phyloP scores from a whole-genome alignment of 148 eudicot genomes.

The Rhododendron simsii region DNA sequence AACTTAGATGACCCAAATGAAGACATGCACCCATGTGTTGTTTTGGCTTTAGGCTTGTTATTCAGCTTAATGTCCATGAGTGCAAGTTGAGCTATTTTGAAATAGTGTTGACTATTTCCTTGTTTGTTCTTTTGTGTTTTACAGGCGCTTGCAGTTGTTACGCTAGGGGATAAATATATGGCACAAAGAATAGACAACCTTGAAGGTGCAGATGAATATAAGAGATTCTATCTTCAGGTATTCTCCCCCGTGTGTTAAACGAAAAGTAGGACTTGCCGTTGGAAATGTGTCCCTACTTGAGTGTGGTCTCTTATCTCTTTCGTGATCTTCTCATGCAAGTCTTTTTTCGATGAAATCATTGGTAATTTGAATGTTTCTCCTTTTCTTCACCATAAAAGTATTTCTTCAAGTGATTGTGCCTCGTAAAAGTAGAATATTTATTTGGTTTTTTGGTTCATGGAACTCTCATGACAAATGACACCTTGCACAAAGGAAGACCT shows the following conservation, averaged over 20 bases:
- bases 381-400: neutral
- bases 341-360: neutral
- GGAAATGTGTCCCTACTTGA: neutral
- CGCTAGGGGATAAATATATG: conserved; percentile 95
- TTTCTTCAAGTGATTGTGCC: neutral
- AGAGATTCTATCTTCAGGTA: conserved; percentile 98
- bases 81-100: neutral
- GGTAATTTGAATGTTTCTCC: neutral
- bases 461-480: neutral
- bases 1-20: neutral
- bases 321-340: neutral
- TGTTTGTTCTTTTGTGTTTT: conserved; percentile 8
- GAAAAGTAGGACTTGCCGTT: neutral
- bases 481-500: neutral
- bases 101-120: neutral
- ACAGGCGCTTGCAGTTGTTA: conserved; percentile 92
- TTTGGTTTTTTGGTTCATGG: neutral
- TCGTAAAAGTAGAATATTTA: neutral
- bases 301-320: neutral
- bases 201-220: conserved; percentile 78
- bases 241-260: neutral
- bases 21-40: neutral
- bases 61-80: neutral
- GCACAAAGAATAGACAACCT: conserved; percentile 94
- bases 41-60: neutral